Percentiles rank a stretch among this genome's conserved stretches.
Evolutionary conservation across 768 basidiomycete species (phyloP).

Genomic region (Tulasnella sp.): DNA sequence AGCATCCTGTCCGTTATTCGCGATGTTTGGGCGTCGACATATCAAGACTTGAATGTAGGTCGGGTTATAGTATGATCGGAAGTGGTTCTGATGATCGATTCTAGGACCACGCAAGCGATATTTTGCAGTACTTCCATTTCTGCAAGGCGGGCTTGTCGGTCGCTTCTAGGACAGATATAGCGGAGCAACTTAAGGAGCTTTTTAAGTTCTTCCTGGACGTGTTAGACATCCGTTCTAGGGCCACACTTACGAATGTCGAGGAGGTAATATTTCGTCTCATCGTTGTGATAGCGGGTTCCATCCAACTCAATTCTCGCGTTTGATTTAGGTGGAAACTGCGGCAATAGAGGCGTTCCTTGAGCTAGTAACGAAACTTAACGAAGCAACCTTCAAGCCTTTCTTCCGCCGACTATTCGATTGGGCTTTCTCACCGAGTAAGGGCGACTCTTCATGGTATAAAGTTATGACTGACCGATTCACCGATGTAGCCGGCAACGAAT

Average conservation of each 20-base stretch:
- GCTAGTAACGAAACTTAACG: slow-evolving; percentile 88
- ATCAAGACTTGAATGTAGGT: neutral
- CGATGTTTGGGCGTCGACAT: slow-evolving; percentile 20
- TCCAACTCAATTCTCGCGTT: neutral
- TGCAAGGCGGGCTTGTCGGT: slow-evolving; percentile 62
- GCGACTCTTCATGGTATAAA: too few species aligned
- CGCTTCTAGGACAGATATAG: slow-evolving; percentile 59
- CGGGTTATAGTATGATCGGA: neutral
- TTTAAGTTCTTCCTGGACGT: slow-evolving; percentile 79
- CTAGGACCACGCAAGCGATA: slow-evolving; percentile 27
- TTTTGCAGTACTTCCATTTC: slow-evolving; percentile 54
- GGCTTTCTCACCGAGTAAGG: slow-evolving; percentile 62
- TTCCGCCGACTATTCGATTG: slow-evolving; percentile 93
- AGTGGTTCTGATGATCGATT: neutral
- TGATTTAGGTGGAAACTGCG: slow-evolving; percentile 35
- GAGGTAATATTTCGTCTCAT: slow-evolving; percentile 12
- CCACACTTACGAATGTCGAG: slow-evolving; percentile 29
- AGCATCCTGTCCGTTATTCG: slow-evolving; percentile 26
- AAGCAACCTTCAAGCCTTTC: slow-evolving; percentile 82
- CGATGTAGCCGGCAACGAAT: slow-evolving; percentile 32
- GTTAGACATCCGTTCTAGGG: slow-evolving; percentile 54
- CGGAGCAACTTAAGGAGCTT: slow-evolving; percentile 60
- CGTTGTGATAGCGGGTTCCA: neutral
- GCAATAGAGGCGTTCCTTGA: slow-evolving; percentile 77
- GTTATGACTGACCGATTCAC: neutral